Base-by-base conservation (phyloP, 306 rosid genomes). In the Cotoneaster glaucophyllus region DNA sequence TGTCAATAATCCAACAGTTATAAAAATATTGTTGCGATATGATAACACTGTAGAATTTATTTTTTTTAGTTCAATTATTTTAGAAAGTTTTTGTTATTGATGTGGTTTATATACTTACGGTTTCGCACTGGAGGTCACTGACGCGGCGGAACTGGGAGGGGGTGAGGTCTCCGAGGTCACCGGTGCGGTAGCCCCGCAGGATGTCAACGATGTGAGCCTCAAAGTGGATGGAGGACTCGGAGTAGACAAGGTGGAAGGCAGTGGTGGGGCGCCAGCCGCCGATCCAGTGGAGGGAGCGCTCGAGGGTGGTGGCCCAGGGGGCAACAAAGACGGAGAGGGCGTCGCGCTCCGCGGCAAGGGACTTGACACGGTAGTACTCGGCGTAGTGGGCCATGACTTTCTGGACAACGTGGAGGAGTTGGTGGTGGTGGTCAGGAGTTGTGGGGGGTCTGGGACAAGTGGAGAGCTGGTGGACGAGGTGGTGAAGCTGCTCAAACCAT, bases 231-330 rank as follows among this genome's bases (percentile, higher is more conserved):
- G 93, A 90, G 5, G 98, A 90, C 28, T 94, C 96, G 2, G 98
- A 82, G 72, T 94, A 91, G 8, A 94, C 67, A 21, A 94, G 88
- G 82, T 90, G 98, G 78, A 94, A 94, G 34, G 85, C 86, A 19
- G 89, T 91, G 53, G 98, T 94, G 73, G 98, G 97, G 0, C 98
- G 82, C 98, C 98, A 94, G 0, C 95, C 95, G 0, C 90, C 85
- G 50, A 94, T 82, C 98, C 98, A 91, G 43, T 88, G 89, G 4
- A 94, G 93, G 29, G 91, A 83, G 24, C 93, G 93, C 63, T 94
- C 98, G 0, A 94, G 85, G 1, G 87, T 22, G 76, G 97, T 83
- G 69, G 88, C 90, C 97, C 97, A 90, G 0, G 96, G 98, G 2
- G 97, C 84, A 2, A 77, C 71, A 31, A 88, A 71, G 9, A 90